phyloP scores from a whole-genome alignment of 257 asterid species.

The Solanum medicagineum region DNA sequence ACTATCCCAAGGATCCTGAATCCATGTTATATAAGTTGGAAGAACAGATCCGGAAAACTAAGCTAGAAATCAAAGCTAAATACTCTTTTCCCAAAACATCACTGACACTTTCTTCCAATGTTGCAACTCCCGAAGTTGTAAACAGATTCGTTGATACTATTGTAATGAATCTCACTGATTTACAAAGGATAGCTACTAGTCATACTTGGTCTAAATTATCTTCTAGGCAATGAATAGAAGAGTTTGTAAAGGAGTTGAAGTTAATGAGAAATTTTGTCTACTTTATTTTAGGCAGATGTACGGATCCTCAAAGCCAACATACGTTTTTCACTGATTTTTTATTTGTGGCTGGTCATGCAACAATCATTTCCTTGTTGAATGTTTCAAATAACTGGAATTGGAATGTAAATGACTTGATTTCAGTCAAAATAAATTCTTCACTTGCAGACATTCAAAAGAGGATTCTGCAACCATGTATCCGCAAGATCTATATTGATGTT shows the following conservation, averaged over 20 bases:
- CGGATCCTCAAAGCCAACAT: too few relatives aligned
- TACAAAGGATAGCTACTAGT: neutral
- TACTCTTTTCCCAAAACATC: too few relatives aligned
- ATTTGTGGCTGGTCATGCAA: neutral
- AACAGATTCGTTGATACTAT: neutral
- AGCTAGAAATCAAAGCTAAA: too few relatives aligned
- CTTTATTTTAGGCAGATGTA: too few relatives aligned
- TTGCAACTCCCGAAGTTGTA: too few relatives aligned
- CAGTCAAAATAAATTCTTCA: neutral
- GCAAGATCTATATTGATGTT: neutral
- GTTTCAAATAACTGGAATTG: neutral
- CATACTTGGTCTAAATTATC: too few relatives aligned
- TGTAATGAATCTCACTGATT: neutral
- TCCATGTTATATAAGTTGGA: neutral
- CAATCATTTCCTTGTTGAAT: neutral
- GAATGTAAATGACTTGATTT: neutral
- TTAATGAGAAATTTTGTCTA: too few relatives aligned
- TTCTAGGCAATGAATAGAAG: neutral
- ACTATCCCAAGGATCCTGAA: rapidly evolving
- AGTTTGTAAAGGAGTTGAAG: neutral
- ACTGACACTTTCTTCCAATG: too few relatives aligned
- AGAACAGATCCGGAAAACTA: too few relatives aligned
- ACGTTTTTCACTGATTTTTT: neutral
- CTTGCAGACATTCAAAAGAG: neutral
- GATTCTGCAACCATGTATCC: neutral